Base-by-base conservation (phyloP, 768 basidiomycete species). In the Fistulinella prunicolor region DNA sequence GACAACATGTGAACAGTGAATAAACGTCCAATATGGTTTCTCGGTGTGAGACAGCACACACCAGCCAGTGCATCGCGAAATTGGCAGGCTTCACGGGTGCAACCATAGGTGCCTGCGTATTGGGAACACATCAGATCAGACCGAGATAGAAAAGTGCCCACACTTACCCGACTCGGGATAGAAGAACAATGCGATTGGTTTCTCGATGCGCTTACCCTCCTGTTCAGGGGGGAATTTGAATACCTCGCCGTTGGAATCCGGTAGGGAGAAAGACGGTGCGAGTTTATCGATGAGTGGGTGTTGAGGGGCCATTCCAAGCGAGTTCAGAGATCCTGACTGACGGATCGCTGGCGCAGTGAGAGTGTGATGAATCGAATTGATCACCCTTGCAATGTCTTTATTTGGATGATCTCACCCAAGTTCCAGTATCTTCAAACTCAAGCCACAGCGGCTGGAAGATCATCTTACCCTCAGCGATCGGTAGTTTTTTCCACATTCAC, bases 21-120 rank as follows among this genome's bases (percentile, higher is more conserved):
- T n/a, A n/a, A n/a, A n/a, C n/a, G n/a, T n/a, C n/a, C n/a, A n/a
- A n/a, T n/a, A n/a, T 13, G 35, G 49, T 34, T 14, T 40, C 30
- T 51, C 38, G 28, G 17, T 38, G 32, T 17, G 42, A 40, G 38
- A 46, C 5, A 20, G 23, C 4, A 62, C 78, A 47, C 48, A 86
- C 86, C 80, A 29, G 72, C 78, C 36, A 88, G 68, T 3, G 88
- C 88, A 70, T 93, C 86, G 21, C 90, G 79, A 66, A 94, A 91
- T 44, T 82, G 75, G 58, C 89, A 91, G 2, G 85, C 89, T 65
- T 93, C 83, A 58, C 77, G 83, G 16, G 87, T 94, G 66, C 91
- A 92, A 6, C 85, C 89, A 42, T 72, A 83, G 2, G 87, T 80
- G 6, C 83, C 87, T 83, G 63, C 38, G 38, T n/a, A n/a, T n/a